Base-by-base conservation (phyloP, 257 asterid species). In the Plantago elongata region DNA sequence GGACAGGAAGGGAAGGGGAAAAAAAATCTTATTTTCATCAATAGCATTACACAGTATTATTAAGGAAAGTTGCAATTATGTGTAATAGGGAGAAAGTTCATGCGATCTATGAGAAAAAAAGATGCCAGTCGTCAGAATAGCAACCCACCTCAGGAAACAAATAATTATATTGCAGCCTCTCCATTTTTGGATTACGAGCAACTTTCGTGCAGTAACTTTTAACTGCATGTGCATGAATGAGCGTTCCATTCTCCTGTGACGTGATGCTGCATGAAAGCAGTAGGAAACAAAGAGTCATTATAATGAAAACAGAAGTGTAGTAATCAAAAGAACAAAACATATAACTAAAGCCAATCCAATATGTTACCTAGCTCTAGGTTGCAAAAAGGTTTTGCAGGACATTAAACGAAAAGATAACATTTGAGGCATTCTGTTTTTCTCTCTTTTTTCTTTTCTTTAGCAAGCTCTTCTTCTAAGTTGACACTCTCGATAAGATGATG, bases 61-160 rank as follows among this genome's bases (percentile, higher is more conserved):
- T 6, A 5, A 4, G 8, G 40, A 34, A 7, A 34, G 2, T 34
- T 34, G 40, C 40, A 34, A 34, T 34, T 22, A 34, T 34, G 3
- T 34, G 4, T 7, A 6, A 22, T 34, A 6, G 40, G 4, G 40
- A 7, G 40, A 34, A 34, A 34, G 40, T 34, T 34, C 1, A 34
- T 34, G 8, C 5, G 3, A 7, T 34, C 40, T 6, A 34, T 9
- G 12, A 29, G 45, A 17, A 45, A 47, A 46, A 51, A 13, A 15
- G 2, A 34, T 44, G 59, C n/a, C n/a, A n/a, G n/a, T n/a, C n/a
- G n/a, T 10, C 42, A 34, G 14, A 14, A 18, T 9, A 14, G 43
- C 9, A 8, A 62, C 75, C 50, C 61, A 89, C 97, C 97, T 89
- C 95, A 0, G 97, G 97, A 78, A 90, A 90, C 69, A 90, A 78